Evolutionary conservation across 2,329 filamentous ascomycete species (phyloP), one percentile per base, ranked within the genome.

Genomic region (Rhynchosporium secalis): DNA sequence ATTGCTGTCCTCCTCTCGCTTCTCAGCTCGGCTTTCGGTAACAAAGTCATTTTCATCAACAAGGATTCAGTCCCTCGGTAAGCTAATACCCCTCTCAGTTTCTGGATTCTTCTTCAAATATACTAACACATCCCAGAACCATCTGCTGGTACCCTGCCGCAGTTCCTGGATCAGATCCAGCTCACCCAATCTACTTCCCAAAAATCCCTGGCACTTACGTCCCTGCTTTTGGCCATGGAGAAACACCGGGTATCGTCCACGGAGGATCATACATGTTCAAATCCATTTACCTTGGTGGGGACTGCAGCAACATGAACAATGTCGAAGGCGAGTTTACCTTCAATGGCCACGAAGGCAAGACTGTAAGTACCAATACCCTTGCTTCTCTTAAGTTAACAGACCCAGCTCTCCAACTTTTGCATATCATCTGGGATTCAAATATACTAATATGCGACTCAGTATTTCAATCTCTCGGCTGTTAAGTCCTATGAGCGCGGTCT

Each of bases 21-120:
- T 33, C 31, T 52, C 15, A 7, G 31, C 15, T 52, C 49, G 1
- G 49, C 33, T 38, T 3, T 52, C n/a, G 49, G 49, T 6, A 38
- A 52, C 33, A 38, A 36, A n/a, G 31, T 52, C 31, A 38, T 52
- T 15, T 52, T 52, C 31, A 52, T 52, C n/a, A 52, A 52, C n/a
- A 52, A 52, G 33, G 33, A 33, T 12, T 9, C 31, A 15, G 13
- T 4, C 12, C n/a, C 33, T 20, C 29, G 49, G 49, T 38, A 52
- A 52, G 49, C 33, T 26, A 13, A 20, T 38, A n/a, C 15, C 7
- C 41, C 41, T n/a, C 41, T n/a, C 13, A 6, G 4, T 45, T n/a
- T n/a, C 38, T 41, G 15, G 8, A 10, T 10, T 3, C 13, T 45
- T 45, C 33, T 36, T 36, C 33, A 36, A 36, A 10, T 36, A 6